Evolutionary conservation across 352 stramenopile genomes (phyloP).

Genomic region (Globisporangium parvum): DNA sequence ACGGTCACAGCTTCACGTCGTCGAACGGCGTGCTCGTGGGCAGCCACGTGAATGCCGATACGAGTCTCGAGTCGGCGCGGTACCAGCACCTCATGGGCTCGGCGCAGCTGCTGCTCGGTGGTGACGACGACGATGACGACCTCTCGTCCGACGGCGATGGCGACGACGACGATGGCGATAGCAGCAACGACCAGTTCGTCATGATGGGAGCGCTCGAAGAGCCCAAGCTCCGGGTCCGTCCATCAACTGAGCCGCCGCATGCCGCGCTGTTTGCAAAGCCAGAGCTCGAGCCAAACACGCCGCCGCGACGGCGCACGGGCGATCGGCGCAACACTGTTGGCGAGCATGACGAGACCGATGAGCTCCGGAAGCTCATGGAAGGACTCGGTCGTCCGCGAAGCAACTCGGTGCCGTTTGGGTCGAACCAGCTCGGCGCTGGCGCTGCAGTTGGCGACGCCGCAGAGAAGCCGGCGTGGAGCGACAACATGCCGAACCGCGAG

Average conservation of each 20-base stretch:
- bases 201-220: constrained; percentile 15
- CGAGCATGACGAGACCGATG: constrained; percentile 36
- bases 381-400: constrained; percentile 56
- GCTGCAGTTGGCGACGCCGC: constrained; percentile 16
- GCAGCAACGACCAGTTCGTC: constrained; percentile 18
- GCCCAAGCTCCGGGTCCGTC: constrained; percentile 3
- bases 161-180: constrained; percentile 15
- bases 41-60: constrained; percentile 7
- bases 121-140: constrained; percentile 15
- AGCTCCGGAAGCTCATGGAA: constrained; percentile 57
- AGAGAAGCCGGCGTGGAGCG: constrained; percentile 50
- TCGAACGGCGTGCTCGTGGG: constrained; percentile 11
- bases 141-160: constrained; percentile 31
- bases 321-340: constrained; percentile 8
- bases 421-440: constrained; percentile 25
- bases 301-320: constrained; percentile 8
- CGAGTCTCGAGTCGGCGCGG: constrained; percentile 9
- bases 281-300: constrained; percentile 15
- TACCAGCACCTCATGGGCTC: constrained; percentile 14
- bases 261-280: constrained; percentile 27
- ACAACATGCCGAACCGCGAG: constrained; percentile 34
- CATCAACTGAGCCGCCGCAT: neutral
- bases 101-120: constrained; percentile 14
- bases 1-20: constrained; percentile 11
- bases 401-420: constrained; percentile 49